A percentile compares a stretch with the other conserved stretches of the same genome.
Evolutionary conservation across 768 basidiomycete genomes (phyloP).

Genomic region (Termitomyces eurrhizus): DNA sequence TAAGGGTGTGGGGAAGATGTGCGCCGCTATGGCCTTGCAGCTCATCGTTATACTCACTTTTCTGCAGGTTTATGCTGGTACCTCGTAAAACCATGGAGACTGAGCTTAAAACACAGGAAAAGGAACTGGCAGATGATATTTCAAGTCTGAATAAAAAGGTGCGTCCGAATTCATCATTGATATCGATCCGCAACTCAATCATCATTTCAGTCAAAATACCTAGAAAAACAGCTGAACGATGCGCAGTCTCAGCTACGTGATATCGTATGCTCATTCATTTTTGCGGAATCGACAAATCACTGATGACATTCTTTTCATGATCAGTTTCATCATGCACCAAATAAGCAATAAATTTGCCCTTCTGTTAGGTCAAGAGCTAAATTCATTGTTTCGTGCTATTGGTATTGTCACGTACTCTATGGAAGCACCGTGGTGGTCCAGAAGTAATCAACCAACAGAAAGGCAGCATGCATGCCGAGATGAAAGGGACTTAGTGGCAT

Average conservation of each 20-base stretch:
- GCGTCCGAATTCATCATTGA: neutral
- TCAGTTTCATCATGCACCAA: constrained; percentile 57
- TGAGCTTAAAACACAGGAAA: constrained; percentile 73
- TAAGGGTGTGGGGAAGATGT: constrained; percentile 97
- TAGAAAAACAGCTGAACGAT: constrained; percentile 92
- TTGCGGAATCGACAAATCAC: neutral
- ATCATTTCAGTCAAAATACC: constrained; percentile 66
- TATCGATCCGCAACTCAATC: neutral
- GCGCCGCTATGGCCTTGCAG: constrained; percentile 17
- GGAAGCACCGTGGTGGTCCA: neutral
- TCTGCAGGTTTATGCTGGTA: constrained; percentile 84
- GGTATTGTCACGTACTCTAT: neutral
- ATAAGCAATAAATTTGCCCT: constrained; percentile 25
- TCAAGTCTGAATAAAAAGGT: constrained; percentile 85
- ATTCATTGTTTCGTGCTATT: neutral
- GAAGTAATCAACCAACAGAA: neutral
- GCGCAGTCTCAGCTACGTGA: constrained; percentile 84
- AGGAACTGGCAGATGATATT: constrained; percentile 81
- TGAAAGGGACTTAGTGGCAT: neutral
- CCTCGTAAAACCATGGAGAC: constrained; percentile 77
- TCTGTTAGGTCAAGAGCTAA: neutral
- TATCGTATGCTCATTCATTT: constrained; percentile 50
- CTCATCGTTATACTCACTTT: neutral
- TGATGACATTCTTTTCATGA: neutral
- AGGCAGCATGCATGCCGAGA: neutral